Evolutionary conservation across 73 alveolate genomes (phyloP).

Genomic region (Tetrahymena borealis): DNA sequence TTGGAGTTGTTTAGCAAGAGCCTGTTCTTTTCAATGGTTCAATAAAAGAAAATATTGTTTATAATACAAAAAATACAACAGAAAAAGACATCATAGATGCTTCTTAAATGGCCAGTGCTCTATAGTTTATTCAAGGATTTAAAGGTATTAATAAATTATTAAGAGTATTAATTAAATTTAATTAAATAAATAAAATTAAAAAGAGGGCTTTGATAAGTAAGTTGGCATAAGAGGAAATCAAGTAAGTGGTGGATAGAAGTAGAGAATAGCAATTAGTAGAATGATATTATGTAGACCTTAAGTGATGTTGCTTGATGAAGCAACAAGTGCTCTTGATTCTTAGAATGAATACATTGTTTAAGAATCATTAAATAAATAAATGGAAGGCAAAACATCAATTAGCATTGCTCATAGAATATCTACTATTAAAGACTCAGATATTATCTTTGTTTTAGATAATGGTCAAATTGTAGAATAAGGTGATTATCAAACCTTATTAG

Average conservation of each 20-base stretch:
- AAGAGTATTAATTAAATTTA: background rate
- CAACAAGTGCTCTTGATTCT: slow-evolving; percentile 41
- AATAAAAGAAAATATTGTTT: slow-evolving; percentile 75
- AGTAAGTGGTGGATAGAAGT: slow-evolving; percentile 78
- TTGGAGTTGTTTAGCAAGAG: slow-evolving; percentile 94
- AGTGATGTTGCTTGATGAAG: slow-evolving; percentile 34
- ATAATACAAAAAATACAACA: slow-evolving; percentile 59
- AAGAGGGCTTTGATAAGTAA: slow-evolving; percentile 43
- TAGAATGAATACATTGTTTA: background rate
- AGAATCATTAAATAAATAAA: background rate
- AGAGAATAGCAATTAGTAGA: slow-evolving; percentile 82
- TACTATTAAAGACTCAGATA: slow-evolving; percentile 27
- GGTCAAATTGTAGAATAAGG: background rate
- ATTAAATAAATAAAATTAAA: background rate
- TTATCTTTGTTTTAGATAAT: background rate
- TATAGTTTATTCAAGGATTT: slow-evolving; percentile 48
- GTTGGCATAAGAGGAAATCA: slow-evolving; percentile 60
- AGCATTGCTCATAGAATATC: slow-evolving; percentile 68
- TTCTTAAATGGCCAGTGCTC: slow-evolving; percentile 50
- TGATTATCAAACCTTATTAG: background rate
- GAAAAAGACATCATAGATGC: slow-evolving; percentile 57
- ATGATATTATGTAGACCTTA: slow-evolving; percentile 55
- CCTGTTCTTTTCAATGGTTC: slow-evolving; percentile 80
- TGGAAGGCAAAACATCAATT: slow-evolving; percentile 36
- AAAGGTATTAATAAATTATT: slow-evolving; percentile 7